phyloP scores from a whole-genome alignment of 2,329 filamentous ascomycete species.

The Dactylellina leptospora region DNA sequence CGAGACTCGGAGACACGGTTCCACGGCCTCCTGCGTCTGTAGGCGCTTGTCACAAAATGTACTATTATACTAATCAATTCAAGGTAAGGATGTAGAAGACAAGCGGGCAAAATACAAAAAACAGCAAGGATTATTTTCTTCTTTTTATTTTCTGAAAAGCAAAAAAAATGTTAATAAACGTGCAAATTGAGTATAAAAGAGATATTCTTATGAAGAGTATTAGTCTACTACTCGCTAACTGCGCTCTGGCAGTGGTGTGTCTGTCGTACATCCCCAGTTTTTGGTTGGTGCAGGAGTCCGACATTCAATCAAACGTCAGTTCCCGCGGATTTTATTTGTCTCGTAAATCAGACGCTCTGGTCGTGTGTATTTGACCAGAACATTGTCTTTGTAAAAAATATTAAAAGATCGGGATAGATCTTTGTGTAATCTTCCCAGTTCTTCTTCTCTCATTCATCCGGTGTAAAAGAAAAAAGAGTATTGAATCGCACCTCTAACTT shows the following conservation, averaged over 20 bases:
- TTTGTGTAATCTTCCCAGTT: not conserved
- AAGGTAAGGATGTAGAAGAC: not conserved
- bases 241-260: too few species aligned
- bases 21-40: too few species aligned
- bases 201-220: too few species aligned
- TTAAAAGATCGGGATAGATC: not conserved
- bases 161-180: too few species aligned
- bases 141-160: not conserved
- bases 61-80: not conserved
- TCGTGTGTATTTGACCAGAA: not conserved
- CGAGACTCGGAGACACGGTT: too few species aligned
- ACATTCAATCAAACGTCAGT: too few species aligned
- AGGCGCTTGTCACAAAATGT: not conserved
- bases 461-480: not conserved
- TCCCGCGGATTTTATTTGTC: constrained; percentile 23
- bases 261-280: too few species aligned
- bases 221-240: too few species aligned
- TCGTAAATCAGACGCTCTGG: constrained; percentile 44
- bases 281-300: not conserved
- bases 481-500: constrained; percentile 18
- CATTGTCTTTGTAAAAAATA: not conserved
- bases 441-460: not conserved
- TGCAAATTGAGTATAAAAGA: too few species aligned
- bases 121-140: not conserved
- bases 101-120: not conserved